Percentiles rank a stretch among this genome's conserved stretches.
phyloP scores from a whole-genome alignment of 2,329 filamentous ascomycete genomes.

The Fusarium setosum region DNA sequence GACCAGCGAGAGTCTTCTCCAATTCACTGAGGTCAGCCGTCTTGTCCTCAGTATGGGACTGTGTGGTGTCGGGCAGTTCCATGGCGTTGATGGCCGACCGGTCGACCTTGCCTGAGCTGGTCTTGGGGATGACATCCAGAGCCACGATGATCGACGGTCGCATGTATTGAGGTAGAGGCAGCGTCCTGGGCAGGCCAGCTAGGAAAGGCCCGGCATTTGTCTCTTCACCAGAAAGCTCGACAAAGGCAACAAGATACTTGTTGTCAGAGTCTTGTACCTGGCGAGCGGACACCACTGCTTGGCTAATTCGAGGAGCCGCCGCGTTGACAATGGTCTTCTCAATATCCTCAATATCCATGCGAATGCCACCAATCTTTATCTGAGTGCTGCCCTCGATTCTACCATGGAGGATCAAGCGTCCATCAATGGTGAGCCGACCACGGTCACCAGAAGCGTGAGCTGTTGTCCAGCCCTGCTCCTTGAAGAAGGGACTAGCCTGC shows the following conservation, averaged over 20 bases:
- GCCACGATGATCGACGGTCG: background rate
- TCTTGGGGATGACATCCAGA: background rate
- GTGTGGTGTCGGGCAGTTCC: too few relatives aligned
- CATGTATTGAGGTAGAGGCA: background rate
- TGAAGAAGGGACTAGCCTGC: background rate
- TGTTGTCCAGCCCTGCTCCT: background rate
- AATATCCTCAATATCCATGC: slow-evolving; percentile 58
- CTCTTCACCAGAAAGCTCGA: too few relatives aligned
- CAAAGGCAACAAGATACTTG: background rate
- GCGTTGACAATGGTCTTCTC: slow-evolving; percentile 29
- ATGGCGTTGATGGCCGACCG: too few relatives aligned
- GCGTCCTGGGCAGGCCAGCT: background rate
- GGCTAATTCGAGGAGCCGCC: background rate
- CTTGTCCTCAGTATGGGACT: too few relatives aligned
- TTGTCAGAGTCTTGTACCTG: background rate
- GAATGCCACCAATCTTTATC: slow-evolving; percentile 56
- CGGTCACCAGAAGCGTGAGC: background rate
- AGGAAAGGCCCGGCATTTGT: too few relatives aligned
- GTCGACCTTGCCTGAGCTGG: too few relatives aligned
- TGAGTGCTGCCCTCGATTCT: slow-evolving; percentile 51
- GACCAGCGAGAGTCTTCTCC: background rate
- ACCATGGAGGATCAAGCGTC: slow-evolving; percentile 13
- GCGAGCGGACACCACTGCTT: background rate
- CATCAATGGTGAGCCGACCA: slow-evolving; percentile 33
- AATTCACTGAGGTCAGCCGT: too few relatives aligned